Conservation (phyloP, 306 rosid genomes). For the Geum urbanum region DNA sequence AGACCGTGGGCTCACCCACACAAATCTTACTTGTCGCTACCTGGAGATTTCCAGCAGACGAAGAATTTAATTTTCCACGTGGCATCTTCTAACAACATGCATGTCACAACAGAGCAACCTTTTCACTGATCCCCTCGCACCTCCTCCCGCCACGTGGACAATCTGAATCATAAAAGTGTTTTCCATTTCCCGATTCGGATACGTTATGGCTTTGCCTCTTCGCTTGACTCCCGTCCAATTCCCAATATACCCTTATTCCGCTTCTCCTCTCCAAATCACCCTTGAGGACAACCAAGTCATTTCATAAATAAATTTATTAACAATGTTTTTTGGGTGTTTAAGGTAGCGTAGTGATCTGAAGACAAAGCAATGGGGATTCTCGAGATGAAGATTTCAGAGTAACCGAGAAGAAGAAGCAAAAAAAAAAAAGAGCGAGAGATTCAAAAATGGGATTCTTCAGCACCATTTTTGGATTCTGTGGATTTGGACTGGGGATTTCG, state of each 20-base stretch:
- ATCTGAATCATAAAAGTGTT: background rate
- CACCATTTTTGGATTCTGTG: constrained; percentile 61
- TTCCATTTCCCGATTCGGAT: background rate
- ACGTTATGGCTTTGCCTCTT: background rate
- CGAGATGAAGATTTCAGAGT: constrained; percentile 17
- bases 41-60: background rate
- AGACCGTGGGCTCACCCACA: too few species aligned
- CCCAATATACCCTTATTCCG: background rate
- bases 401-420: background rate
- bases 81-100: background rate
- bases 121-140: too few species aligned
- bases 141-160: background rate
- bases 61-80: background rate
- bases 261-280: background rate
- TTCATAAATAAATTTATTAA: too few species aligned
- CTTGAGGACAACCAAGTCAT: background rate
- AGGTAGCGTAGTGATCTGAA: constrained; percentile 21
- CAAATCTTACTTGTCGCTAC: background rate
- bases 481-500: constrained; percentile 80
- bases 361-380: constrained; percentile 19
- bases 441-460: constrained; percentile 69
- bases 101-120: too few species aligned
- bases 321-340: background rate
- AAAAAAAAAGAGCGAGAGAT: constrained; percentile 13
- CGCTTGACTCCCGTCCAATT: background rate